Base-by-base conservation (phyloP, 768 basidiomycete genomes). In the Xerocomus potaroensis region DNA sequence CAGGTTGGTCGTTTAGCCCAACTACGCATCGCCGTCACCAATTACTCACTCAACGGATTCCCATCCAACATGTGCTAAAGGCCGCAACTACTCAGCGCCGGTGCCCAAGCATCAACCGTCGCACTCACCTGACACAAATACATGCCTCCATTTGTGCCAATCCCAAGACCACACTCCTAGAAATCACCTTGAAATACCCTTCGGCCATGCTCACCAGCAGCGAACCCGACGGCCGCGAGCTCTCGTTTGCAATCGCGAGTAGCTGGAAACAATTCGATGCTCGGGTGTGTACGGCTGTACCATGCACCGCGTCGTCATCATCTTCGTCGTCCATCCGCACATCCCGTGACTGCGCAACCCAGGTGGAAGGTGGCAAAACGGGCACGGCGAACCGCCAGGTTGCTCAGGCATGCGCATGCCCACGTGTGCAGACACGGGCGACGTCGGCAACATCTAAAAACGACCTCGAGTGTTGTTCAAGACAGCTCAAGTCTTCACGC, bases 81-180 rank as follows among this genome's bases (percentile, higher is more conserved):
- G 18, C 8, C 12, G 45, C 15, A n/a, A n/a, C n/a, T n/a, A 23
- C 27, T 48, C 30, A 59, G 60, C 14, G 8, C 16, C 15, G 37
- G 24, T 16, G 12, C 9, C 24, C 32, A 26, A 19, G 35, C 12
- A 22, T 1, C 0, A 18, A 19, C 23, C 43, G 10, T 45, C 19
- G 11, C 44, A 39, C 75, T 16, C 48, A 90, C 90, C 75, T 89
- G 87, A 57, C 91, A 94, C 3, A 95, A 72, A 61, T 75, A 96
- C 1, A 98, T 95, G 21, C 76, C 86, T 1, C 95, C 94, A 58
- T 92, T 91, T 0, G 93, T 93, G 34, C 94, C 94, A 89, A 96
- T 94, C 1, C 94, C 94, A 6, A 98, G 73, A 48, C 84, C 79
- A 50, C 77, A 81, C 54, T 94, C 91, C 58, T 96, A 60, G 97